A percentile compares a stretch with the other conserved stretches of the same genome.
These are phyloP conservation scores for Chimonanthus salicifolius DNA, from an alignment of 164 flowering plant species.

Conservation along the genomic window DNA sequence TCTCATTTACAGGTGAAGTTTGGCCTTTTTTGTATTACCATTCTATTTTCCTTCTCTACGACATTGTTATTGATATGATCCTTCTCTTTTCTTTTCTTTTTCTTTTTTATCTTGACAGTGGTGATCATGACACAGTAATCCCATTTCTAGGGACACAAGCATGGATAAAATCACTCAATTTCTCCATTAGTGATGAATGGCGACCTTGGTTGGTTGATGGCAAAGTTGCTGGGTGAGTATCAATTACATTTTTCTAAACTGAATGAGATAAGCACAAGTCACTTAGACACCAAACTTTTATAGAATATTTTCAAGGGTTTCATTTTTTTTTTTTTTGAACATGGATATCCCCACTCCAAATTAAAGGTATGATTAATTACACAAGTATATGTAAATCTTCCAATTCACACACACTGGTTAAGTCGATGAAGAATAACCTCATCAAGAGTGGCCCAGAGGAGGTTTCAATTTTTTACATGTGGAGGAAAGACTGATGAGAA, in stretches of 20 bases:
- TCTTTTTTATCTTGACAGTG: conserved; percentile 23
- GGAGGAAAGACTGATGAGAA: no score
- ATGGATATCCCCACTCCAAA: no score
- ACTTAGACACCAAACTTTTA: background rate
- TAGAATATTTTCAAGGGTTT: no score
- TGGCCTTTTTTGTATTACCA: background rate
- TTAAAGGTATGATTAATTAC: no score
- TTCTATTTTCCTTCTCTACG: background rate
- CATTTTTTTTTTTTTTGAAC: no score
- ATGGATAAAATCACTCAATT: conserved; percentile 47
- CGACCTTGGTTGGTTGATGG: conserved; percentile 37
- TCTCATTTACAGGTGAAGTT: conserved; percentile 16
- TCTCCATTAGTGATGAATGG: conserved; percentile 48
- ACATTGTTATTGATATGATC: background rate
- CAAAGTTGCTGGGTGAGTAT: conserved; percentile 46
- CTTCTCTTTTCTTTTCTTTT: background rate
- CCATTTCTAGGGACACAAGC: conserved; percentile 38
- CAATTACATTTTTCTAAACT: background rate
- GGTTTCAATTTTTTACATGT: no score
- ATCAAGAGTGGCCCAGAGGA: no score
- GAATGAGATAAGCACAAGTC: no score
- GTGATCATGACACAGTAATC: conserved; percentile 45
- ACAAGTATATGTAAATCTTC: no score
- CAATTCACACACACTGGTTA: no score
- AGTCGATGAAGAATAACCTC: no score